Conservation (phyloP, 73 alveolate genomes). For the Tetrahymena thermophila region DNA sequence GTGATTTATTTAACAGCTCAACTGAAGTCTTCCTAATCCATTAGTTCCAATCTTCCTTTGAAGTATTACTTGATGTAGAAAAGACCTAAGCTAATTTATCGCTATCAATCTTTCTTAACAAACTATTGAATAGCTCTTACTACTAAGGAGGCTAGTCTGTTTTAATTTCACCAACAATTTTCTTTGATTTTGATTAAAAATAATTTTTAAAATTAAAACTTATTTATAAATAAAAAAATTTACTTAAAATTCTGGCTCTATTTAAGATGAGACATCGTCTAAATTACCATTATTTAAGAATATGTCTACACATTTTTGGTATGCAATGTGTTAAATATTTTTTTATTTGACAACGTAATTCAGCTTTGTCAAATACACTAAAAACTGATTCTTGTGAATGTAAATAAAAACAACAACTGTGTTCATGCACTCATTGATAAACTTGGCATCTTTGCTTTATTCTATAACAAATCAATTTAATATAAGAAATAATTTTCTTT, state of each 20-base stretch:
- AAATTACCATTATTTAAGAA: constrained; percentile 37
- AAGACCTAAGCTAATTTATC: constrained; percentile 27
- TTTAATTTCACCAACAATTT: constrained; percentile 20
- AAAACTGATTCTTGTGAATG: constrained; percentile 13
- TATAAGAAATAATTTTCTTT: background rate
- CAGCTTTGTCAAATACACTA: constrained; percentile 30
- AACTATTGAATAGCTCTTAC: background rate
- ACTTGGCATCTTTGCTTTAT: background rate
- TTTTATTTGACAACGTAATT: constrained; percentile 12
- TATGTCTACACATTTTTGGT: constrained; percentile 29
- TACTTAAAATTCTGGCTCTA: constrained; percentile 14
- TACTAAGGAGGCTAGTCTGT: background rate
- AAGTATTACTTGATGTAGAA: constrained; percentile 11
- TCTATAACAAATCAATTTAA: background rate
- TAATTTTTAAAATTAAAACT: background rate
- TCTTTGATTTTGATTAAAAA: background rate
- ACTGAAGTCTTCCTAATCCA: constrained; percentile 91
- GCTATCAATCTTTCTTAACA: constrained; percentile 21
- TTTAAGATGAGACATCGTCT: constrained; percentile 13
- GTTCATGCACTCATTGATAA: constrained; percentile 14
- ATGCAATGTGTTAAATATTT: constrained; percentile 19
- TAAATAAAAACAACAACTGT: constrained; percentile 18
- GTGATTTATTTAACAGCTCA: constrained; percentile 73
- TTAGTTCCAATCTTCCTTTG: constrained; percentile 85
- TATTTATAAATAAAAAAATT: background rate